These are phyloP conservation scores for Pestalotiopsis sp. DNA, from an alignment of 2,329 filamentous ascomycete genomes.

Conservation along the genomic window DNA sequence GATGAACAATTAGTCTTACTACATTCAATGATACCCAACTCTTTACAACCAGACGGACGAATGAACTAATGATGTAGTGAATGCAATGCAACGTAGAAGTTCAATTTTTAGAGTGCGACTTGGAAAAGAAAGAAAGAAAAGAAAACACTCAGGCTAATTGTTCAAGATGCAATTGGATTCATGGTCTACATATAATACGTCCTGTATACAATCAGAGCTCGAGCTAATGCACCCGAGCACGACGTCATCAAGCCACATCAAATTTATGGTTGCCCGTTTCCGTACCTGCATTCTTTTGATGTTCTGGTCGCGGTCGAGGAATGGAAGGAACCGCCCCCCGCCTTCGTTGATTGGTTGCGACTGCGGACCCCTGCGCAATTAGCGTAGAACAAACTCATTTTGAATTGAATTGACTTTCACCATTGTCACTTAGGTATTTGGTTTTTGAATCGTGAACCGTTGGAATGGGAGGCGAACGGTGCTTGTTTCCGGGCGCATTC, in stretches of 20 bases:
- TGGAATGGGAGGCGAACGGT: not conserved
- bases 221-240: no score
- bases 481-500: no score
- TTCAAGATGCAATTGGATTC: no score
- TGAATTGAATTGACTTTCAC: not conserved
- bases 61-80: not conserved
- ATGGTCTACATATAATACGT: no score
- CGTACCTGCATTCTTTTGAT: not conserved
- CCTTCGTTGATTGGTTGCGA: not conserved
- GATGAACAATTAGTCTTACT: not conserved
- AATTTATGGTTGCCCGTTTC: not conserved
- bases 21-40: conserved; percentile 13
- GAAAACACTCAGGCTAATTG: no score
- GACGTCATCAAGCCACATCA: no score
- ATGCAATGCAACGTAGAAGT: no score
- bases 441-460: not conserved
- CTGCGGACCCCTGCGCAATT: not conserved
- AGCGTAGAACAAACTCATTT: not conserved
- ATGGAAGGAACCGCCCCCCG: not conserved
- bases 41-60: not conserved
- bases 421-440: not conserved
- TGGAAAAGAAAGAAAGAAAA: no score
- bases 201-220: no score
- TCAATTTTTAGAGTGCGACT: no score
- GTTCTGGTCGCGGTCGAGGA: not conserved